These are phyloP conservation scores for Coprinopsis marcescibilis DNA, from an alignment of 768 basidiomycete species.

Conservation along the genomic window DNA sequence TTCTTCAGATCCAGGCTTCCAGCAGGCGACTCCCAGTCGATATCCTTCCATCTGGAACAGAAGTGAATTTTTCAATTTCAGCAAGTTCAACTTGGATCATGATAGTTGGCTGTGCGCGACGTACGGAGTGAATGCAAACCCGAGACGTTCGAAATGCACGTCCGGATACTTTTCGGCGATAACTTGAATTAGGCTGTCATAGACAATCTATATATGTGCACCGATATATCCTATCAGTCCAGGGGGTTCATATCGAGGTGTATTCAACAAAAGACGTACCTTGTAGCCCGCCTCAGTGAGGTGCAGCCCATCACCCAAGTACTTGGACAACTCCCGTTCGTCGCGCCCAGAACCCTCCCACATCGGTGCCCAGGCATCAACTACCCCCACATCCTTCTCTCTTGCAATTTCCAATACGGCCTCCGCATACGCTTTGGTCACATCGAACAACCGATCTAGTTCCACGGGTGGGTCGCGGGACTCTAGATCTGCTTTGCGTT, in stretches of 20 bases:
- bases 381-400: slow-evolving; percentile 50
- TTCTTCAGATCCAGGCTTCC: slow-evolving; percentile 16
- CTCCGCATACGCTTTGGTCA: slow-evolving; percentile 64
- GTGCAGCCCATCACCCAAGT: slow-evolving; percentile 76
- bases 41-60: slow-evolving; percentile 30
- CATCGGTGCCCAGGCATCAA: slow-evolving; percentile 72
- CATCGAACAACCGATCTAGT: slow-evolving; percentile 57
- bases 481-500: slow-evolving; percentile 46
- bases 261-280: slow-evolving; percentile 34
- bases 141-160: slow-evolving; percentile 58
- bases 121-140: slow-evolving; percentile 54
- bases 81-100: slow-evolving; percentile 7
- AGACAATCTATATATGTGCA: slow-evolving; percentile 75
- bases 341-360: slow-evolving; percentile 67
- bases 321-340: slow-evolving; percentile 45
- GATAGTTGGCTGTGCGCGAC: too few relatives aligned
- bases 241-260: neutral
- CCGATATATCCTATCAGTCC: too few relatives aligned
- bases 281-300: slow-evolving; percentile 68
- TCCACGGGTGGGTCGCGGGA: slow-evolving; percentile 43
- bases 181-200: slow-evolving; percentile 51
- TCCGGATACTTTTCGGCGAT: slow-evolving; percentile 61
- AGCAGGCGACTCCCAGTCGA: slow-evolving; percentile 25
- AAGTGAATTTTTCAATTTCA: too few relatives aligned
- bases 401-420: slow-evolving; percentile 58